Evolutionary conservation across 768 basidiomycete genomes (phyloP), one percentile per base, ranked within the genome.

Genomic region (Coprinellus aureogranulatus): DNA sequence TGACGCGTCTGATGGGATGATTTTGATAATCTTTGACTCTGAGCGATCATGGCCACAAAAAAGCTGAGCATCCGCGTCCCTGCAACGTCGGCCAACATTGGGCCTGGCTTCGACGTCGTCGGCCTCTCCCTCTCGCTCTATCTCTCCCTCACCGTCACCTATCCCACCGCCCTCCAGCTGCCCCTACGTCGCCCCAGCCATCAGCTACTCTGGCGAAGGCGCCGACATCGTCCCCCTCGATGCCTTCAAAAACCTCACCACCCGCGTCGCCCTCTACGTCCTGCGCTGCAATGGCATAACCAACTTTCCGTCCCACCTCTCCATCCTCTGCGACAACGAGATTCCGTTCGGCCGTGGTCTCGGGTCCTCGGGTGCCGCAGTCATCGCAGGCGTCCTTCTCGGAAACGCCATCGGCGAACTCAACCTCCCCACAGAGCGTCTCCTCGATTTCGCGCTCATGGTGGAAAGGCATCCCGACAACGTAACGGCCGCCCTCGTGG

Each of bases 381-480:
- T 99, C 65, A 91, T 99, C 65, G 96, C 94, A 1, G 97, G 97
- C 41, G 94, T 97, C 31, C 81, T 96, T 30, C 83, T 99, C 45
- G 97, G 88, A 34, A 83, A 94, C 67, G 79, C 84, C n/a, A 78
- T 98, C 23, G 96, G 91, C 16, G 62, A 81, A 18, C 82, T 98
- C 59, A 67, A 79, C 23, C 84, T 98, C 11, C 71, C 89, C 14
- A 76, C 70, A 27, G 81, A 79, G 42, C 85, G 97, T 25, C 77
- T 96, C 65, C 84, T 98, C 59, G 97, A 99, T 75, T 96, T 92
- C 67, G 95, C 96, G 1, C 81, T 99, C 54, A 99, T 99, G 97
- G 94, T 99, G 67, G 97, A 99, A 74, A 83, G 97, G 18, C 97
- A 99, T 70, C 97, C 97, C 16, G 97, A 99, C 73, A 99, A 99